phyloP scores from a whole-genome alignment of 2,329 filamentous ascomycete species.

The Penicillium sclerotigenum region DNA sequence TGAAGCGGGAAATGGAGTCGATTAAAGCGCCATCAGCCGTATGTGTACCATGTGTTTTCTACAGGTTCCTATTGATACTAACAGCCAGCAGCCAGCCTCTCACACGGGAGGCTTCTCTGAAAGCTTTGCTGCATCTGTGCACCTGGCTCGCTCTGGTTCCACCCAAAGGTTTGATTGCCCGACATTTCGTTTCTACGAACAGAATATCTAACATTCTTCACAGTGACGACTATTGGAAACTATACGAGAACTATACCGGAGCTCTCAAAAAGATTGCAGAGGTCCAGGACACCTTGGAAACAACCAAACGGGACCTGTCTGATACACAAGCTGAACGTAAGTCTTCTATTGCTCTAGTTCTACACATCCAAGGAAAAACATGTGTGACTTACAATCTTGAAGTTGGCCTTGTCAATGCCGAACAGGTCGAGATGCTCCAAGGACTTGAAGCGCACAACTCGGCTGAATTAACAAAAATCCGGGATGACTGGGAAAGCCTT shows the following conservation, averaged over 20 bases:
- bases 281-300: constrained; percentile 36
- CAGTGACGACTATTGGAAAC: constrained; percentile 42
- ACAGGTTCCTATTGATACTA: constrained; percentile 7
- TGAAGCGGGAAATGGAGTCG: constrained; percentile 38
- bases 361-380: background rate
- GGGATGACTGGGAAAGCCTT: constrained; percentile 35
- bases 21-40: constrained; percentile 28
- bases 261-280: constrained; percentile 40
- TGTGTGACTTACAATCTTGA: constrained; percentile 19
- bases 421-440: constrained; percentile 39
- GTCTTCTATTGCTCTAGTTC: constrained; percentile 8
- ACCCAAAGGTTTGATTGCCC: constrained; percentile 32
- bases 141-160: constrained; percentile 35
- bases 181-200: background rate
- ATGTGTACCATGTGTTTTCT: constrained; percentile 1
- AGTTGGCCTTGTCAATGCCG: constrained; percentile 38
- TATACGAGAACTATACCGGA: constrained; percentile 40
- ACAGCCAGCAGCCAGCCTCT: constrained; percentile 24
- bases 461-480: constrained; percentile 34
- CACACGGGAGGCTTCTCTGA: constrained; percentile 36
- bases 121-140: constrained; percentile 30
- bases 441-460: constrained; percentile 37
- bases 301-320: constrained; percentile 35
- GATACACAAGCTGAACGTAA: constrained; percentile 39
- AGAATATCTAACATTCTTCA: constrained; percentile 13